phyloP scores from a whole-genome alignment of 768 basidiomycete genomes.

The Suillus americanus region DNA sequence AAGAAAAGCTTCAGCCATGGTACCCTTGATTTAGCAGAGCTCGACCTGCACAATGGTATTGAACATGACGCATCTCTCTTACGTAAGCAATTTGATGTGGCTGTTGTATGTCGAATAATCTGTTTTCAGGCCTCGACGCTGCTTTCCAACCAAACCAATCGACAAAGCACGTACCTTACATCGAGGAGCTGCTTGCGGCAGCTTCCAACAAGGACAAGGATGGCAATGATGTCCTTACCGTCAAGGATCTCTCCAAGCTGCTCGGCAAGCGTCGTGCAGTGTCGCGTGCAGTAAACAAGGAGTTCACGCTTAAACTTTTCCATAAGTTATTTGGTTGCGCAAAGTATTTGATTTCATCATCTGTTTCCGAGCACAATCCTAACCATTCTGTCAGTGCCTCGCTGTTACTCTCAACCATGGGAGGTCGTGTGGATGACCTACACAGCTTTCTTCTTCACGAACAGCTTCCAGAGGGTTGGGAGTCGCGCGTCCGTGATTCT shows the following conservation, averaged over 20 bases:
- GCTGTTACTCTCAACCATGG: background rate
- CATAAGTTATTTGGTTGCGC: background rate
- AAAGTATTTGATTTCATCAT: background rate
- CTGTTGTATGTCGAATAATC: background rate
- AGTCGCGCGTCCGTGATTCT: background rate
- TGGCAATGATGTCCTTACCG: background rate
- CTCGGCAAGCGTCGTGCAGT: background rate
- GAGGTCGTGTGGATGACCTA: background rate
- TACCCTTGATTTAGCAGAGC: background rate
- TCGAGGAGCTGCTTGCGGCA: background rate
- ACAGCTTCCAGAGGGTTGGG: background rate
- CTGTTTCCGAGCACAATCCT: background rate
- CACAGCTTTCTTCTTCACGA: background rate
- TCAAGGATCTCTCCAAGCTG: background rate
- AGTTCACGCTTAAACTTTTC: background rate
- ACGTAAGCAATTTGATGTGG: background rate
- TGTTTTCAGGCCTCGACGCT: background rate
- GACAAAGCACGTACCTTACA: background rate
- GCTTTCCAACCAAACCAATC: background rate
- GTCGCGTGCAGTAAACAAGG: background rate
- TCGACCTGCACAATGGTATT: background rate
- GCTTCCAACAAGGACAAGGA: background rate
- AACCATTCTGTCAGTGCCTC: background rate
- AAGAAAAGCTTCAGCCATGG: background rate
- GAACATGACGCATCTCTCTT: background rate